Base-by-base conservation (phyloP, 352 stramenopile species). In the Phytophthora podocarpi region DNA sequence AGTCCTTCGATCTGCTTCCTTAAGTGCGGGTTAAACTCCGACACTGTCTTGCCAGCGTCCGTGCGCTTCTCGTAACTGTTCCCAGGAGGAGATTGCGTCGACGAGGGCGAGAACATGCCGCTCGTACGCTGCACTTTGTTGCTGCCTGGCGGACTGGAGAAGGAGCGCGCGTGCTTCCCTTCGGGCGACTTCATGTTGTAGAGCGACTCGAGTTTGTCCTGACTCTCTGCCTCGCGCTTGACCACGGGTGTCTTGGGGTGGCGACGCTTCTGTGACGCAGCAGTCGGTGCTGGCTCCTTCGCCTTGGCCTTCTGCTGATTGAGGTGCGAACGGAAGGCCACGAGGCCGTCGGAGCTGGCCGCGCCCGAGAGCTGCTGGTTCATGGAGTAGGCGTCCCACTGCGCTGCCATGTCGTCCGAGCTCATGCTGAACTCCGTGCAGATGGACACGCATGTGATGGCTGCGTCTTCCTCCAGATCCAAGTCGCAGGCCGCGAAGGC, bases 321-420 rank as follows among this genome's bases (percentile, higher is more conserved):
- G 31, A 95, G 57, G 42, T 84, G 81, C 39, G 83, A 90, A 58
- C 84, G 84, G 54, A 95, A 92, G 26, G 73, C 80, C 26, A 70
- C 70, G 41, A 95, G 72, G 36, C 80, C 77, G 36, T 91, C 82
- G 18, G 70, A 54, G 42, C 80, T 72, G 2, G 82, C 82, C 7
- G 78, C 62, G 23, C 82, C 82, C 9, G 63, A 70, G 15, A 95
- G 65, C 43, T 93, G 80, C 63, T 93, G 50, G 71, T 95, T 95
- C 81, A 93, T 93, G 41, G 84, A 91, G 71, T 90, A 93, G 4
- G 85, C 82, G 53, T 95, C 86, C 81, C 86, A 95, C 41, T 90
- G 81, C 54, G 82, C 82, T 28, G 80, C 83, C 51, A 95, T 76
- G 46, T 90, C 80, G 45, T 91, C 82, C 32, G 80, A 82, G n/a